These are phyloP conservation scores for Neonectria coccinea DNA, from an alignment of 2,329 filamentous ascomycete species.

Conservation along the genomic window DNA sequence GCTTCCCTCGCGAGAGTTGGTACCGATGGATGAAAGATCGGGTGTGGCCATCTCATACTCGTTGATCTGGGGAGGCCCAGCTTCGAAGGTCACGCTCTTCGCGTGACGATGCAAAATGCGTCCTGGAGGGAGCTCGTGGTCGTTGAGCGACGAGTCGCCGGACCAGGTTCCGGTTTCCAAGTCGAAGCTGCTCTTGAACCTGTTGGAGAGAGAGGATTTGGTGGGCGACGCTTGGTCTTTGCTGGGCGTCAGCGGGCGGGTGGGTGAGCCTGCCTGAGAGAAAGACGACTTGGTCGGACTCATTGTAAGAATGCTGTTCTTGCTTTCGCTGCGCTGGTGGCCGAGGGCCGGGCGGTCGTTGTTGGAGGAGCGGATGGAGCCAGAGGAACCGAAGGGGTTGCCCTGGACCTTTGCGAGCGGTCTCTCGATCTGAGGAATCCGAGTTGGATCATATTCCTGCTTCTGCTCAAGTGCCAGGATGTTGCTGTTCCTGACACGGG, in stretches of 20 bases:
- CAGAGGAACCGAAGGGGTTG: constrained; percentile 74
- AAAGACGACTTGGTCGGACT: constrained; percentile 63
- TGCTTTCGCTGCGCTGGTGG: constrained; percentile 64
- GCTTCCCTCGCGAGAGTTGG: constrained; percentile 91
- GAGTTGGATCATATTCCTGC: constrained; percentile 89
- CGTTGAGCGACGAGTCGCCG: constrained; percentile 70
- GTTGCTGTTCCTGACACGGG: constrained; percentile 97
- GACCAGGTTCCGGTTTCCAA: constrained; percentile 76
- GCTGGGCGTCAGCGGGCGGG: constrained; percentile 64
- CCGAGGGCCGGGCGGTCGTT: constrained; percentile 54
- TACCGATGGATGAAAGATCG: constrained; percentile 91
- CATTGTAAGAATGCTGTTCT: constrained; percentile 68
- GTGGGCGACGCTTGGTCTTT: constrained; percentile 82
- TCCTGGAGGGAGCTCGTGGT: constrained; percentile 71
- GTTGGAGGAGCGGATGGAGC: constrained; percentile 65
- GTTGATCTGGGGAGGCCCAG: constrained; percentile 91
- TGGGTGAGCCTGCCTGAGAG: constrained; percentile 51
- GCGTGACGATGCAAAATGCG: constrained; percentile 82
- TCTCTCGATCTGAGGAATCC: constrained; percentile 81
- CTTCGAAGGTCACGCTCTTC: constrained; percentile 98
- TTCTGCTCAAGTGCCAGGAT: constrained; percentile 95
- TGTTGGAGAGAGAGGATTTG: constrained; percentile 87
- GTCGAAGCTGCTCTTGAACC: constrained; percentile 77
- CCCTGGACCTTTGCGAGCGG: constrained; percentile 82
- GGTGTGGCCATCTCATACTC: constrained; percentile 99